Base-by-base conservation (phyloP, 805 yeast genomes). In the Teunomyces gatunensis region DNA sequence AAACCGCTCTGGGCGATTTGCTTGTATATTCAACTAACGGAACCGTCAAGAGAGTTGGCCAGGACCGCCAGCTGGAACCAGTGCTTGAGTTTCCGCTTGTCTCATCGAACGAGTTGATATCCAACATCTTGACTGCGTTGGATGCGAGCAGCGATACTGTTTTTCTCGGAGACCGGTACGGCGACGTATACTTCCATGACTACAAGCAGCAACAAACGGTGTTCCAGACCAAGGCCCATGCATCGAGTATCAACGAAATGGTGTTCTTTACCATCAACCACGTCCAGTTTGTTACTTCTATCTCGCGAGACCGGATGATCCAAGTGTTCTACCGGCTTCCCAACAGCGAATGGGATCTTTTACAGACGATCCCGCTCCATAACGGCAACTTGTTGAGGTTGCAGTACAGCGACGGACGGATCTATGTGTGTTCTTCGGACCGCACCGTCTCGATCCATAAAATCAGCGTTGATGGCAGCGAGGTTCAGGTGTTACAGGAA, bases 221-320 rank as follows among this genome's bases (percentile, higher is more conserved):
- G 11, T 68, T 53, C 54, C 63, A 58, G 5, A 57, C 67, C 0
- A 73, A 76, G 37, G 80, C 81, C 0, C 85, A 82, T 52, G 77
- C 79, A 20, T 77, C 81, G 6, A 63, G 77, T 9, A 61, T 81
- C 12, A 80, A 78, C 49, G 82, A 75, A 39, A 55, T 80, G 1
- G 46, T 60, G 1, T 65, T 60, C 44, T 75, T 77, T 47, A 56
- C 60, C 37, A 47, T 65, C 3, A 64, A 51, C 0, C 50, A 51
- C 0, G 21, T 30, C n/a, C 56, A 64, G 32, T 68, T 76, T 41
- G 55, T 77, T 4, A 71, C 73, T 15, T 74, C 80, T 34, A 75
- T 78, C 23, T 79, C 85, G 1, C 63, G 88, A 36, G 89, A 84
- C 57, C 58, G 89, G 44, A 84, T 83, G 71, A 74, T 84, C 27